Evolutionary conservation across 108 stramenopile genomes (phyloP).

Genomic region (Discostella stelligeroides): DNA sequence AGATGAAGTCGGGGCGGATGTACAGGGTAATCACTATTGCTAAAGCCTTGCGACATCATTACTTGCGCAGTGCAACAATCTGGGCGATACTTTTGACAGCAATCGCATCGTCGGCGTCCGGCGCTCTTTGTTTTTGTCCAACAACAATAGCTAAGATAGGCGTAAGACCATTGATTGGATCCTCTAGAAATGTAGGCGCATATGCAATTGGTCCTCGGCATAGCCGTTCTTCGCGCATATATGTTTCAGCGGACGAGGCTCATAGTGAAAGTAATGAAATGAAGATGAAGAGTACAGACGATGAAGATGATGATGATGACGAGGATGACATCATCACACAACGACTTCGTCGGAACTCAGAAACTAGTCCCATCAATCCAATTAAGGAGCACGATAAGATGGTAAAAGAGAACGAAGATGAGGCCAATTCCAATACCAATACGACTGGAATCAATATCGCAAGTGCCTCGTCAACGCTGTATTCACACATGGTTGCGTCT

Average conservation of each 20-base stretch:
- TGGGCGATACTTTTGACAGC: too few species aligned
- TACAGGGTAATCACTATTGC: not conserved
- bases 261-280: constrained; percentile 1
- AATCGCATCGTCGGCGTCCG: too few species aligned
- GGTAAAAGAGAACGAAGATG: constrained; percentile 41
- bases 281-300: not conserved
- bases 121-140: too few species aligned
- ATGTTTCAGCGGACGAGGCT: constrained; percentile 9
- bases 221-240: not conserved
- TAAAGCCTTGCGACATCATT: too few species aligned
- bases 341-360: constrained; percentile 33
- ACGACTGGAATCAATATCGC: constrained; percentile 8
- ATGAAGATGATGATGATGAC: constrained; percentile 27
- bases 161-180: too few species aligned
- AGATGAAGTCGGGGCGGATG: too few species aligned
- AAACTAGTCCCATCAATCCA: constrained; percentile 39
- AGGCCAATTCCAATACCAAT: constrained; percentile 19
- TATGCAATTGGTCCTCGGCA: not conserved
- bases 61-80: too few species aligned
- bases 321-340: constrained; percentile 39
- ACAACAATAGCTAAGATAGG: too few species aligned
- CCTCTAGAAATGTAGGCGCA: too few species aligned
- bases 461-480: constrained; percentile 13
- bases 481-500: constrained; percentile 35
- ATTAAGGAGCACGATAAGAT: constrained; percentile 48